A percentile compares a stretch with the other conserved stretches of the same genome.
Conservation (phyloP, 163 green algal species). For the Prototheca wickerhamii region DNA sequence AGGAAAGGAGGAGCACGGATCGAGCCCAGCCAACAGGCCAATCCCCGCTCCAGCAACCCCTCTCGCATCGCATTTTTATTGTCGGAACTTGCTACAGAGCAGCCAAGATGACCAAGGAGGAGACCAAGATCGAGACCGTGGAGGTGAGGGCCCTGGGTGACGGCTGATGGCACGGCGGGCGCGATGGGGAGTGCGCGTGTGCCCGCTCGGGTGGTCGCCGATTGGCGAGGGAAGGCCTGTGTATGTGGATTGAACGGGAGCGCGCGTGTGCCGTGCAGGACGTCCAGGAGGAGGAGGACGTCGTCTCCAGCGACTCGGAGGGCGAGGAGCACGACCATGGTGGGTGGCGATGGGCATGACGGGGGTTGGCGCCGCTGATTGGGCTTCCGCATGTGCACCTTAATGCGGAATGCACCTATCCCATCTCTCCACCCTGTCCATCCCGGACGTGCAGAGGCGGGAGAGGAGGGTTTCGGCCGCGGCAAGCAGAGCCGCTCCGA, state of each 20-base stretch:
- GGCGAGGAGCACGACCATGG: conserved; percentile 25
- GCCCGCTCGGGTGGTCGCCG: too few species aligned
- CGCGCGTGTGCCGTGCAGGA: conserved; percentile 31
- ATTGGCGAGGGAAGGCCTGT: too few species aligned
- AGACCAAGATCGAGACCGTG: conserved; percentile 46
- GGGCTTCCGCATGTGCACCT: background rate
- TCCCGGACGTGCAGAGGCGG: background rate
- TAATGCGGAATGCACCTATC: background rate
- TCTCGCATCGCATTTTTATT: too few species aligned
- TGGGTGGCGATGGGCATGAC: conserved; percentile 6
- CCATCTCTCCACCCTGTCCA: background rate
- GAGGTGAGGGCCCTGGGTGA: too few species aligned
- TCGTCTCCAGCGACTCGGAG: conserved; percentile 51
- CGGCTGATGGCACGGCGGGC: too few species aligned
- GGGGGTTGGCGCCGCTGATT: background rate
- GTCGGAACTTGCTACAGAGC: too few species aligned
- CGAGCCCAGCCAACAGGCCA: too few species aligned
- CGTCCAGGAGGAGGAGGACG: conserved; percentile 53
- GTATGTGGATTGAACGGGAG: too few species aligned
- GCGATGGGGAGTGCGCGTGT: too few species aligned
- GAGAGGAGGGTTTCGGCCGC: background rate
- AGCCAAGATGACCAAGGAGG: conserved; percentile 51
- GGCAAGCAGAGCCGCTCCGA: conserved; percentile 91
- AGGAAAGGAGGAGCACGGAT: too few species aligned
- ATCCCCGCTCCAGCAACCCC: too few species aligned